phyloP scores from a whole-genome alignment of 192 early-diverging fungal species.

The Mortierella claussenii region DNA sequence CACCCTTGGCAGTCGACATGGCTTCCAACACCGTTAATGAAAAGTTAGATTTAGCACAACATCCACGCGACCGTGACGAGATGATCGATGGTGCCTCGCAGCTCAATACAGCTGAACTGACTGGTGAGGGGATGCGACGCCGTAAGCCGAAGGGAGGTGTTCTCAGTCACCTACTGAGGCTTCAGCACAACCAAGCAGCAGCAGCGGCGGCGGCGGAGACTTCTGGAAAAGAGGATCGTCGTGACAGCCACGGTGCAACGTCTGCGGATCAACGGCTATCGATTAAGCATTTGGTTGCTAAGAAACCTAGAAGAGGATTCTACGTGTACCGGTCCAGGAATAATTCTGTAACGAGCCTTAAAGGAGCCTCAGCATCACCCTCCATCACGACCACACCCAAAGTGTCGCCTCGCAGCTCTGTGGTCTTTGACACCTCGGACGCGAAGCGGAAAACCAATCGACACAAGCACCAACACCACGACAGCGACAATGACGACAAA shows the following conservation, averaged over 20 bases:
- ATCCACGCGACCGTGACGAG: background rate
- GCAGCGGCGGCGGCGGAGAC: background rate
- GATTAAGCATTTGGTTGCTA: background rate
- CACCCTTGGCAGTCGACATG: background rate
- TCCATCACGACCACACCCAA: conserved; percentile 28
- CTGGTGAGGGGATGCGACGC: conserved; percentile 13
- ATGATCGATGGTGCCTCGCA: background rate
- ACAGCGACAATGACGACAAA: background rate
- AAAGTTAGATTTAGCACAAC: background rate
- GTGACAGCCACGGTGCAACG: background rate
- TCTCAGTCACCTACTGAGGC: conserved; percentile 41
- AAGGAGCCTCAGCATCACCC: background rate
- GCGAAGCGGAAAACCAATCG: background rate
- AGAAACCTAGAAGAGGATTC: conserved; percentile 27
- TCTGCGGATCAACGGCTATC: background rate
- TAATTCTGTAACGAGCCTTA: conserved; percentile 20
- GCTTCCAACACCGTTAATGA: background rate
- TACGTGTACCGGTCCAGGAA: conserved; percentile 40
- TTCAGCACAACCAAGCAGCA: conserved; percentile 29
- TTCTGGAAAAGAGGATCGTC: background rate
- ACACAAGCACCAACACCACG: background rate
- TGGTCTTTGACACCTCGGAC: conserved; percentile 9
- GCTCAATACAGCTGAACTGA: no score
- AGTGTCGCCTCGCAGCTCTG: conserved; percentile 30
- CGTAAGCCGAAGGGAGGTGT: conserved; percentile 45